Conservation (phyloP, 2,329 filamentous ascomycete species). For the Microsporum ferrugineum region DNA sequence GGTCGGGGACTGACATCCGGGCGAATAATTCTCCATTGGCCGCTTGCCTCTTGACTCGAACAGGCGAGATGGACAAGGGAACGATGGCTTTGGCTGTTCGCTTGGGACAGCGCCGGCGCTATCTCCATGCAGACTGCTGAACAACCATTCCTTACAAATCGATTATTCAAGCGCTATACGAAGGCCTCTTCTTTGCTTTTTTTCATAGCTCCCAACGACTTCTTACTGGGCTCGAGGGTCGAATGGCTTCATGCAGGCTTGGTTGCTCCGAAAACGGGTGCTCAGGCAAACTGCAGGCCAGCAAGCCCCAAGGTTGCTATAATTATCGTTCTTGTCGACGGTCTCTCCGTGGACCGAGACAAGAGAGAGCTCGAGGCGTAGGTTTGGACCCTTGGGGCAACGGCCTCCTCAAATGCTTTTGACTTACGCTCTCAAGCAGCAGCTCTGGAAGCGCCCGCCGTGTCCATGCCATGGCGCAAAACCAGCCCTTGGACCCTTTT, state of each 20-base stretch:
- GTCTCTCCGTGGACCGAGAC: no score
- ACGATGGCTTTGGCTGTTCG: no score
- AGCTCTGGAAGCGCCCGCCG: no score
- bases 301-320: no score
- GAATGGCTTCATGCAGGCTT: background rate
- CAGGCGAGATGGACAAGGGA: background rate
- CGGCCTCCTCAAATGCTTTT: no score
- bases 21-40: background rate
- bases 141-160: background rate
- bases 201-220: background rate
- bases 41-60: background rate
- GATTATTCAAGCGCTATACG: conserved; percentile 2
- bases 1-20: background rate
- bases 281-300: background rate
- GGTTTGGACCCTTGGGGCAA: no score
- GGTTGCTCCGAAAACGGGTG: background rate
- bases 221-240: background rate
- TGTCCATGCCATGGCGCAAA: background rate
- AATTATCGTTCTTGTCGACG: no score
- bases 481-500: background rate
- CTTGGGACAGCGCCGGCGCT: background rate
- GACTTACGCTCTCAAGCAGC: no score
- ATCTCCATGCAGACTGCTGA: background rate
- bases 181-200: background rate
- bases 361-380: no score